A percentile compares a stretch with the other conserved stretches of the same genome.
phyloP scores from a whole-genome alignment of 495 filamentous ascomycete species.

The Trichocladium uniseriatum region DNA sequence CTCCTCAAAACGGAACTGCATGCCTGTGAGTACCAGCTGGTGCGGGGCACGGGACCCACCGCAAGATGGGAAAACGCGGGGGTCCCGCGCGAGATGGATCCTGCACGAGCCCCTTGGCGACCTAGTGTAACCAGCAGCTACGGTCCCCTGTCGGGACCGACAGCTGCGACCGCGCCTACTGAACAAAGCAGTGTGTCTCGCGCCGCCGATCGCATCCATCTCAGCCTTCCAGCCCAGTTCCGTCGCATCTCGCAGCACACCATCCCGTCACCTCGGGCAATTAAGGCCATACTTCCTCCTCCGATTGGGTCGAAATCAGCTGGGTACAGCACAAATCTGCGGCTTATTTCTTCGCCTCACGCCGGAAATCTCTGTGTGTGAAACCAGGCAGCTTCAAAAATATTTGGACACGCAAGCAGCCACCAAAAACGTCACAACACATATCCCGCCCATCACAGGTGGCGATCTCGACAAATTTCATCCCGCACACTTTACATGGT shows the following conservation, averaged over 20 bases:
- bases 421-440: not conserved
- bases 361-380: slow-evolving; percentile 13
- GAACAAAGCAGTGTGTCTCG: not conserved
- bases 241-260: not conserved
- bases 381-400: slow-evolving; percentile 2
- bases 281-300: not conserved
- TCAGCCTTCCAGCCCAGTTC: not conserved
- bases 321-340: slow-evolving; percentile 4
- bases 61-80: not conserved
- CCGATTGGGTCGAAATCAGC: slow-evolving; percentile 1
- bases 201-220: not conserved
- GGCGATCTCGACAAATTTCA: not conserved
- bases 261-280: not conserved
- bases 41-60: no score
- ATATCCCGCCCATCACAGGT: not conserved
- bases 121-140: not conserved
- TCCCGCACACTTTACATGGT: slow-evolving; percentile 9
- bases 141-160: slow-evolving; percentile 3
- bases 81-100: not conserved
- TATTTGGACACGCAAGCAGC: slow-evolving; percentile 7
- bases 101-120: not conserved
- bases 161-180: not conserved
- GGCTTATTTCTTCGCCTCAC: slow-evolving; percentile 14
- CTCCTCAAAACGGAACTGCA: no score
- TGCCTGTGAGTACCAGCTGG: no score